These are phyloP conservation scores for Fusarium continuum DNA, from an alignment of 2,329 filamentous ascomycete genomes.

Conservation along the genomic window DNA sequence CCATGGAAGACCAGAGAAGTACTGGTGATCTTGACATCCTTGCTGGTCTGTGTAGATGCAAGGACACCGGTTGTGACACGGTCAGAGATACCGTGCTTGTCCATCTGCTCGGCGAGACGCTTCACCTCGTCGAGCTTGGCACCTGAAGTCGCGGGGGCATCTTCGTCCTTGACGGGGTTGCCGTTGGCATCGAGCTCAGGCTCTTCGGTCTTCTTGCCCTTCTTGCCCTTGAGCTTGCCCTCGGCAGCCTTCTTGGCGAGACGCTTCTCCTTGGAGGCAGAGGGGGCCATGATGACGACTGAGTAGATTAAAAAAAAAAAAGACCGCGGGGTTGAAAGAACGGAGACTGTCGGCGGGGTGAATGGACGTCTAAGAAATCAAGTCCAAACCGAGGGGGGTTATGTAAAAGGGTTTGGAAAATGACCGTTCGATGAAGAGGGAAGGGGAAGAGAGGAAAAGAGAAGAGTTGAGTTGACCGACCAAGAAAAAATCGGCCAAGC, in stretches of 20 bases:
- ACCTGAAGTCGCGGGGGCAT: slow-evolving; percentile 73
- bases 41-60: slow-evolving; percentile 82
- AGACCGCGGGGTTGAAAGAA: slow-evolving; percentile 42
- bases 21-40: slow-evolving; percentile 97
- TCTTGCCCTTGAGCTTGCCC: slow-evolving; percentile 73
- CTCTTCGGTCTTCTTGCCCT: slow-evolving; percentile 78
- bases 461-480: slow-evolving; percentile 32
- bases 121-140: slow-evolving; percentile 83
- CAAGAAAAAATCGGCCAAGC: slow-evolving; percentile 40
- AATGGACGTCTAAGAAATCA: slow-evolving; percentile 32
- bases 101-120: slow-evolving; percentile 90
- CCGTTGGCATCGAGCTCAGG: slow-evolving; percentile 71
- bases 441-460: slow-evolving; percentile 23
- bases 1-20: slow-evolving; percentile 97
- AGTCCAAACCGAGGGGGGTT: slow-evolving; percentile 41
- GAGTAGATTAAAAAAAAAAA: slow-evolving; percentile 23
- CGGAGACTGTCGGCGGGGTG: slow-evolving; percentile 38
- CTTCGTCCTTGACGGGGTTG: slow-evolving; percentile 61
- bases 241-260: slow-evolving; percentile 76
- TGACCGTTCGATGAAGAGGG: slow-evolving; percentile 37
- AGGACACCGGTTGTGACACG: slow-evolving; percentile 98
- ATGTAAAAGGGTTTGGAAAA: slow-evolving; percentile 32
- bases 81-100: slow-evolving; percentile 95
- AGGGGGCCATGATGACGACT: slow-evolving; percentile 62
- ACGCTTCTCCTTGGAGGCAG: slow-evolving; percentile 75